phyloP scores from a whole-genome alignment of 345 rosid genomes.

The Clausena lansium region DNA sequence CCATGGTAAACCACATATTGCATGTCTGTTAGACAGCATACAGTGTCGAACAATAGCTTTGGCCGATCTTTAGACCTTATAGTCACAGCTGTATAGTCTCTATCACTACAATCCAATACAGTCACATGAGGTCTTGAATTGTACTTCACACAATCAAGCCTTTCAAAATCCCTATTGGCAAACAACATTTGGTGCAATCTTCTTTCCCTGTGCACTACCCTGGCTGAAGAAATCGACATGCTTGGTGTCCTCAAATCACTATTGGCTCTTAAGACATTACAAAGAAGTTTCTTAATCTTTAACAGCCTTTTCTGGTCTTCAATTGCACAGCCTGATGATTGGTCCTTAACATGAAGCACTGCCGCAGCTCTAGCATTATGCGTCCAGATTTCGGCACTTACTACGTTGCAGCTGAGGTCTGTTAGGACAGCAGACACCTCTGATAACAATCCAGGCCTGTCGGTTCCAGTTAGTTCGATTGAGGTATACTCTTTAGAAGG shows the following conservation, averaged over 20 bases:
- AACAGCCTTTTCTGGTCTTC: constrained; percentile 34
- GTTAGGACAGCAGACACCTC: constrained; percentile 50
- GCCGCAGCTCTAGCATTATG: constrained; percentile 50
- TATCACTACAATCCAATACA: constrained; percentile 38
- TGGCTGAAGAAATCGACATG: constrained; percentile 30
- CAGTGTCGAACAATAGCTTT: constrained; percentile 40
- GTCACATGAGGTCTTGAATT: constrained; percentile 30
- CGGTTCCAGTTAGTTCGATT: constrained; percentile 44
- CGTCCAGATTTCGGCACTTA: constrained; percentile 52
- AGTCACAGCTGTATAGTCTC: constrained; percentile 39
- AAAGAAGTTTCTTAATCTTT: constrained; percentile 39
- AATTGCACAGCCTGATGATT: constrained; percentile 30
- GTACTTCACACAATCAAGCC: constrained; percentile 14
- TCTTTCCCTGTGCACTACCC: constrained; percentile 30
- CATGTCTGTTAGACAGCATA: constrained; percentile 50
- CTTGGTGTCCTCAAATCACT: constrained; percentile 18
- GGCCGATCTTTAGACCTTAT: constrained; percentile 42
- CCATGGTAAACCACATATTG: constrained; percentile 53
- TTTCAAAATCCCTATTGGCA: constrained; percentile 49
- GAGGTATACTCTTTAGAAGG: constrained; percentile 39
- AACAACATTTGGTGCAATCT: constrained; percentile 51
- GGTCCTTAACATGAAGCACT: constrained; percentile 40
- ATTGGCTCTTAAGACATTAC: constrained; percentile 29
- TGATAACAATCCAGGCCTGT: constrained; percentile 51
- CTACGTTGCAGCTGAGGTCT: constrained; percentile 46